A percentile compares a stretch with the other conserved stretches of the same genome.
These are phyloP conservation scores for Cyberlindnera xylosilytica DNA, from an alignment of 805 yeast species.

Conservation along the genomic window DNA sequence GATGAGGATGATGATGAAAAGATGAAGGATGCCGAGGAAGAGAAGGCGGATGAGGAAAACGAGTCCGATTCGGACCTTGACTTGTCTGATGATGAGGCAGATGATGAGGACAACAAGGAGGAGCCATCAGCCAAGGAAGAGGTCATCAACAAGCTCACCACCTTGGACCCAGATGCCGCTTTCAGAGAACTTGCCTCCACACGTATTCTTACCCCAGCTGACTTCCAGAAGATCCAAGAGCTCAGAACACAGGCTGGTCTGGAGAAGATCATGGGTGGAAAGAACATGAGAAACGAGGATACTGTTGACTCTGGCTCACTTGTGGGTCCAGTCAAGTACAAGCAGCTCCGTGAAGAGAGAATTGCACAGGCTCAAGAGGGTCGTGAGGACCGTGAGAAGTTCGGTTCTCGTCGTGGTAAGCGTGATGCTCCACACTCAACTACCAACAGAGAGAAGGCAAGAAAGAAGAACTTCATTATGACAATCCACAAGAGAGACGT, in stretches of 20 bases:
- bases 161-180: constrained; percentile 38
- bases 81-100: constrained; percentile 35
- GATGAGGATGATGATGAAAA: constrained; percentile 36
- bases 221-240: constrained; percentile 92
- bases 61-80: constrained; percentile 52
- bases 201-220: constrained; percentile 93
- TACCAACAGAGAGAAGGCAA: constrained; percentile 91
- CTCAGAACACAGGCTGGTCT: constrained; percentile 82
- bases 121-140: too few species aligned
- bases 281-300: constrained; percentile 64
- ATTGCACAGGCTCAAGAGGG: constrained; percentile 86
- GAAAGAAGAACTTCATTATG: constrained; percentile 99
- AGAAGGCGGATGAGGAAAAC: constrained; percentile 40
- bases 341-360: constrained; percentile 87
- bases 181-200: constrained; percentile 62
- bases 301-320: constrained; percentile 75
- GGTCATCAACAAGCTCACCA: constrained; percentile 35
- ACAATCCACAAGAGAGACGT: constrained; percentile 94
- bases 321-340: constrained; percentile 71
- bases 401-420: constrained; percentile 84
- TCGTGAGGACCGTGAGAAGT: constrained; percentile 87
- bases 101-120: constrained; percentile 25
- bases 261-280: constrained; percentile 74
- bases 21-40: constrained; percentile 41
- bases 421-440: constrained; percentile 77